phyloP scores from a whole-genome alignment of 2,329 filamentous ascomycete genomes.

The Emericellopsis atlantica region DNA sequence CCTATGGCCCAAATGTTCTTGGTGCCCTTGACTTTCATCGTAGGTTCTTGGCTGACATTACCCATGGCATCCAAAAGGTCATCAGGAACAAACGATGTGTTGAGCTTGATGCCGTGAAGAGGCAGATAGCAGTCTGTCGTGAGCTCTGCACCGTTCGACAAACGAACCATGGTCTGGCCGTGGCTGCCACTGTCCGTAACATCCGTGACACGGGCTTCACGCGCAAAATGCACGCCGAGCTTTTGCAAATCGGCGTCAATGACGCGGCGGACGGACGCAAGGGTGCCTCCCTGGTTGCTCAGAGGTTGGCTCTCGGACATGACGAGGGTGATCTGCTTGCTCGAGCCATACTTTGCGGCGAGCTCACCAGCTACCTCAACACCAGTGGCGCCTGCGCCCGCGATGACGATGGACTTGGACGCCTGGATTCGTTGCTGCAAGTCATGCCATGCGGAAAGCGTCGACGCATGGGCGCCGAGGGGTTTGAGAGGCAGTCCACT shows the following conservation, averaged over 20 bases:
- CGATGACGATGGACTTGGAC: slow-evolving; percentile 40
- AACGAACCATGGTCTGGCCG: slow-evolving; percentile 8
- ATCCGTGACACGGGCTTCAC: slow-evolving; percentile 16
- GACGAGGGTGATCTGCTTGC: slow-evolving; percentile 42
- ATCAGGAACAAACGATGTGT: slow-evolving; percentile 24
- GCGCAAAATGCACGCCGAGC: slow-evolving; percentile 15
- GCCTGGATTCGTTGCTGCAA: slow-evolving; percentile 18
- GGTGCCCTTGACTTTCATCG: slow-evolving; percentile 16
- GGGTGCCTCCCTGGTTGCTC: slow-evolving; percentile 2
- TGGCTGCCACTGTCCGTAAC: not conserved
- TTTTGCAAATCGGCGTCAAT: slow-evolving; percentile 10
- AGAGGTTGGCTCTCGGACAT: slow-evolving; percentile 9
- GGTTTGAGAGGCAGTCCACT: slow-evolving; percentile 20
- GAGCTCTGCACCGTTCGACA: slow-evolving; percentile 16
- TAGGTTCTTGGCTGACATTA: slow-evolving; percentile 18
- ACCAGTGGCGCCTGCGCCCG: slow-evolving; percentile 42
- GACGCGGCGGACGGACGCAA: slow-evolving; percentile 16
- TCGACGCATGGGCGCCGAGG: slow-evolving; percentile 22
- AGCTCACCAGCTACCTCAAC: slow-evolving; percentile 44
- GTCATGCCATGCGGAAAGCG: slow-evolving; percentile 13
- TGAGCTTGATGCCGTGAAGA: slow-evolving; percentile 27
- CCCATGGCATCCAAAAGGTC: slow-evolving; percentile 17
- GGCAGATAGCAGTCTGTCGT: slow-evolving; percentile 28
- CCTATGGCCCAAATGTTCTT: slow-evolving; percentile 28
- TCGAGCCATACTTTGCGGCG: slow-evolving; percentile 97